These are phyloP conservation scores for Xylaria sp. DNA, from an alignment of 2,329 filamentous ascomycete genomes.

Conservation along the genomic window DNA sequence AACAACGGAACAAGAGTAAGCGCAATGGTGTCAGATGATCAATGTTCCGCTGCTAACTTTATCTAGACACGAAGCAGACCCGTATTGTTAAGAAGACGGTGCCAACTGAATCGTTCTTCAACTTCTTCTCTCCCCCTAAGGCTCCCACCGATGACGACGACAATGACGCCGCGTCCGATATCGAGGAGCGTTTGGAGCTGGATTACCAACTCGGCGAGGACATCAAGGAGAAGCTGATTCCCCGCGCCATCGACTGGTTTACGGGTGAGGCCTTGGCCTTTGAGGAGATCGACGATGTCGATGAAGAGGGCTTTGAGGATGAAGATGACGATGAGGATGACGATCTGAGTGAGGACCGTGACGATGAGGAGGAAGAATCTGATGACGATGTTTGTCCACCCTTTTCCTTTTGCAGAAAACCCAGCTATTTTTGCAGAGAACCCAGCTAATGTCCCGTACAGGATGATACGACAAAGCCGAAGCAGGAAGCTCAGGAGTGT, in stretches of 20 bases:
- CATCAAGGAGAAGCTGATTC: constrained; percentile 99
- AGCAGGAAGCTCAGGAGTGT: constrained; percentile 93
- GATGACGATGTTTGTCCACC: constrained; percentile 70
- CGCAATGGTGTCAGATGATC: not conserved
- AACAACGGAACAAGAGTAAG: constrained; percentile 99
- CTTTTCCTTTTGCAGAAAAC: constrained; percentile 6
- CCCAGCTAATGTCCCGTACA: constrained; percentile 44
- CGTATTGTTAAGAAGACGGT: constrained; percentile 99
- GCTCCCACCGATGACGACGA: constrained; percentile 72
- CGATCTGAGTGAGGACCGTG: constrained; percentile 75
- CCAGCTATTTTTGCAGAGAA: constrained; percentile 7
- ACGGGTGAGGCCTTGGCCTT: constrained; percentile 97
- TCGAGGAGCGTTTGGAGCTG: constrained; percentile 95
- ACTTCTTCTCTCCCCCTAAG: constrained; percentile 97
- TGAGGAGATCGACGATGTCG: constrained; percentile 86
- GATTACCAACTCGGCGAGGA: constrained; percentile 99
- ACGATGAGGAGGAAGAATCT: constrained; percentile 76
- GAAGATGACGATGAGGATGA: constrained; percentile 89
- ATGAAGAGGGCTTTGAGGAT: constrained; percentile 82
- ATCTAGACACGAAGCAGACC: constrained; percentile 94
- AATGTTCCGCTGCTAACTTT: constrained; percentile 11
- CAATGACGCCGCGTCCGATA: constrained; percentile 79
- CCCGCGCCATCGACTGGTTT: constrained; percentile 98
- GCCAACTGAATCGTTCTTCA: constrained; percentile 97
- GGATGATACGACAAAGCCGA: constrained; percentile 87